Percentiles rank a stretch among this genome's conserved stretches.
These are phyloP conservation scores for Debaryomycetaceae sp. DNA, from an alignment of 1,139 yeast genomes.

Conservation along the genomic window DNA sequence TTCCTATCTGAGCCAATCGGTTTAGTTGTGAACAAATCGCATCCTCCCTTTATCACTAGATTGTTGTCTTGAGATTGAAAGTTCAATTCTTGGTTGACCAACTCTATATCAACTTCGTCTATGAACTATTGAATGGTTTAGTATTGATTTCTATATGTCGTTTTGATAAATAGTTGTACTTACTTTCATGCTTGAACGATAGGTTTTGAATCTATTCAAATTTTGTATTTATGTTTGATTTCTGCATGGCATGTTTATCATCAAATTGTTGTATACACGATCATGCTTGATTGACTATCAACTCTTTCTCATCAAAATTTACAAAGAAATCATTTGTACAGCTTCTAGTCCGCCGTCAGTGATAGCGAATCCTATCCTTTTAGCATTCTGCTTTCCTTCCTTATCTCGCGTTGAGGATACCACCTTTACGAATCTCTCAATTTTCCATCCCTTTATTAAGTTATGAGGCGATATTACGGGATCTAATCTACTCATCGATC, in stretches of 20 bases:
- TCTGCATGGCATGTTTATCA: background rate
- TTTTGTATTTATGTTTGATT: background rate
- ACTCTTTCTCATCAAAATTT: no score
- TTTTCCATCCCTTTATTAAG: conserved; percentile 17
- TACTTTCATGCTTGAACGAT: conserved; percentile 13
- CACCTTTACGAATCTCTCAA: conserved; percentile 26
- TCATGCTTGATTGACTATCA: background rate
- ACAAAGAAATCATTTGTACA: no score
- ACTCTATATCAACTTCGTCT: conserved; percentile 86
- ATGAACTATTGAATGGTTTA: conserved; percentile 53
- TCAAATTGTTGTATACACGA: background rate
- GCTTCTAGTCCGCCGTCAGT: conserved; percentile 1
- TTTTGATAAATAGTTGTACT: conserved; percentile 3
- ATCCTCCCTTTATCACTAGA: conserved; percentile 72
- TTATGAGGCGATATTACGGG: background rate
- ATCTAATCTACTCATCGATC: background rate
- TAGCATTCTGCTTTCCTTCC: conserved; percentile 4
- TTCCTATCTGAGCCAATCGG: conserved; percentile 89
- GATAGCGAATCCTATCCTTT: conserved; percentile 14
- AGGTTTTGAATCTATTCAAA: background rate
- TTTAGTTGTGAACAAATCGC: conserved; percentile 92
- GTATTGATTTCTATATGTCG: conserved; percentile 10
- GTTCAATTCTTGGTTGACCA: conserved; percentile 80
- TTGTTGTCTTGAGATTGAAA: conserved; percentile 87
- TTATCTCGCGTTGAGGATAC: conserved; percentile 15